phyloP scores from a whole-genome alignment of 139 green algal species.

The Chlorella sp. region DNA sequence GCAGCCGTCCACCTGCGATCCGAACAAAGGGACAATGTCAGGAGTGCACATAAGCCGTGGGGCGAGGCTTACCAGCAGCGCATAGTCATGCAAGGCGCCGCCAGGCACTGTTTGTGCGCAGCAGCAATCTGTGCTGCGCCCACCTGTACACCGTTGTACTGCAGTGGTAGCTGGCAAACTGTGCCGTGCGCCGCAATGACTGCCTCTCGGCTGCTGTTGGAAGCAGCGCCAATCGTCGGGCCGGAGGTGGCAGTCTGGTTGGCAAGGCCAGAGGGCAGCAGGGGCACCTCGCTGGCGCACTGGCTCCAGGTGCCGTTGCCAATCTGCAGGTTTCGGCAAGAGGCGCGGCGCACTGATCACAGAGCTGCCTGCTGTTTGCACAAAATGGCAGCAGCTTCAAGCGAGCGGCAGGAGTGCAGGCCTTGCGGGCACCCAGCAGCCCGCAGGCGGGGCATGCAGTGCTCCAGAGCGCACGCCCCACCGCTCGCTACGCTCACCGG shows the following conservation, averaged over 20 bases:
- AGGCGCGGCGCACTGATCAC: background rate
- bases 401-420: background rate
- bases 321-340: background rate
- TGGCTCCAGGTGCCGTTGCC: background rate
- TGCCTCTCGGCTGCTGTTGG: background rate
- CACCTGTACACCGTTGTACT: conserved; percentile 25
- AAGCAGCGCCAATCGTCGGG: background rate
- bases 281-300: conserved; percentile 1
- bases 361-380: background rate
- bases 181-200: background rate
- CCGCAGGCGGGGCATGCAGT: background rate
- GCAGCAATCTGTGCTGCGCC: background rate
- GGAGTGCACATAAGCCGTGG: too few species aligned
- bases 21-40: too few species aligned
- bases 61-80: too few species aligned
- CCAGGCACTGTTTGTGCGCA: too few species aligned
- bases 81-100: too few species aligned
- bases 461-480: background rate
- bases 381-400: background rate
- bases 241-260: background rate
- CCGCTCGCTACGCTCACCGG: background rate
- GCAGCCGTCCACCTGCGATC: conserved; percentile 14
- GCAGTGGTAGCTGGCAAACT: conserved; percentile 32
- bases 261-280: too few species aligned
- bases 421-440: background rate